phyloP scores from a whole-genome alignment of 2,329 filamentous ascomycete genomes.

The Apiospora koreana region DNA sequence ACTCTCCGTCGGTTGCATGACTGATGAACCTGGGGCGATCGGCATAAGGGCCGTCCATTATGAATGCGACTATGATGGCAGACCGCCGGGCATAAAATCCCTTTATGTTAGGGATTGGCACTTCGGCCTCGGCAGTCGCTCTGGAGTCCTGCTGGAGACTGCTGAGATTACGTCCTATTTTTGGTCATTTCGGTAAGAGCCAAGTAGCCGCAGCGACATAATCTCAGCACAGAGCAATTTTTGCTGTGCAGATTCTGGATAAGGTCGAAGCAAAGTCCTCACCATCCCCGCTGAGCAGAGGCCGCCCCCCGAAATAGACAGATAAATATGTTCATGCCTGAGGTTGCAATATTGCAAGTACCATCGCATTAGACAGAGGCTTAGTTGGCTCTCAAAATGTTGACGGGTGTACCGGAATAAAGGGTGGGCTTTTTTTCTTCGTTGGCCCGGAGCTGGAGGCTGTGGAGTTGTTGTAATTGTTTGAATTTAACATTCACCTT shows the following conservation, averaged over 20 bases:
- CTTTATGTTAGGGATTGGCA: slow-evolving; percentile 1
- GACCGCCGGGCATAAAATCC: not conserved
- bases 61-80: slow-evolving; percentile 1
- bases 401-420: not conserved
- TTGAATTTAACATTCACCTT: slow-evolving; percentile 3
- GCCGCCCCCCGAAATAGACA: slow-evolving; percentile 3
- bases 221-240: not conserved
- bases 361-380: not conserved
- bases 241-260: not conserved
- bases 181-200: not conserved
- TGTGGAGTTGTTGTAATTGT: slow-evolving; percentile 7
- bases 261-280: not conserved
- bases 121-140: not conserved
- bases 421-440: not conserved
- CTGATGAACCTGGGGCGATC: not conserved
- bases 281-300: not conserved
- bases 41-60: not conserved
- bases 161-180: slow-evolving; percentile 1
- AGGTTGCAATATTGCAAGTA: not conserved
- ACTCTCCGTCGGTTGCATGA: not conserved
- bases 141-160: not conserved
- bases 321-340: not conserved
- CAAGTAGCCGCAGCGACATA: not conserved
- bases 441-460: slow-evolving; percentile 4
- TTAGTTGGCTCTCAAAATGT: not conserved